Evolutionary conservation across 1,139 yeast genomes (phyloP), one percentile per base, ranked within the genome.

Genomic region (Kluyveromyces sp.): DNA sequence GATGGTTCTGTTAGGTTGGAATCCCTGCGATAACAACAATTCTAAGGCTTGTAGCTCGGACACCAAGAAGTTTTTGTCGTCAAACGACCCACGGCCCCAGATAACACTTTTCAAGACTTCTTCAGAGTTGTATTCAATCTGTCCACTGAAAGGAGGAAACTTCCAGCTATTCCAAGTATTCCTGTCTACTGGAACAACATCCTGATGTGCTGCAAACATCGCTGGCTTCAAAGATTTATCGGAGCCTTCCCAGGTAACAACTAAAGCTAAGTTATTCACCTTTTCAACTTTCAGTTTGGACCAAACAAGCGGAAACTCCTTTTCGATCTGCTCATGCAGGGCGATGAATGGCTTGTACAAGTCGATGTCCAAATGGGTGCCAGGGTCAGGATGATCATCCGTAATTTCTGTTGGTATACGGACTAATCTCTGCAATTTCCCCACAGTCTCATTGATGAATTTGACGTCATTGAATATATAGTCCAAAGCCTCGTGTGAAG

Each of bases 181-280:
- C 31, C 67, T 63, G 49, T 78, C 80, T n/a, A 83, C 82, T 0
- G 94, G 94, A 13, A 85, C 94, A 3, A 81, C 84, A 57, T 85
- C 94, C 61, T 78, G 83, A 60, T 86, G 95, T 1, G 88, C 88
- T 55, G 80, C 74, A 35, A 84, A 66, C 60, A 84, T 60, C 11
- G 80, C 52, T 12, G 94, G 94, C 60, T 82, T 81, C 53, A 80
- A 66, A 2, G 53, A 44, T 4, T 61, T 34, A 49, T 78, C 62
- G 1, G 75, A 57, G 16, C 94, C 94, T 51, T 74, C 63, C 83
- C 87, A 80, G 19, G 77, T 71, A 58, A 70, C 78, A 11, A 85
- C 71, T 44, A 85, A 66, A 0, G 88, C 89, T 55, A 77, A 75
- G 12, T 75, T 70, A 55, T 84, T 83, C 36, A 83, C 78, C 13